A percentile compares a stretch with the other conserved stretches of the same genome.
Conservation (phyloP, 1,284 basidiomycete genomes). For the Tilletia indica region DNA sequence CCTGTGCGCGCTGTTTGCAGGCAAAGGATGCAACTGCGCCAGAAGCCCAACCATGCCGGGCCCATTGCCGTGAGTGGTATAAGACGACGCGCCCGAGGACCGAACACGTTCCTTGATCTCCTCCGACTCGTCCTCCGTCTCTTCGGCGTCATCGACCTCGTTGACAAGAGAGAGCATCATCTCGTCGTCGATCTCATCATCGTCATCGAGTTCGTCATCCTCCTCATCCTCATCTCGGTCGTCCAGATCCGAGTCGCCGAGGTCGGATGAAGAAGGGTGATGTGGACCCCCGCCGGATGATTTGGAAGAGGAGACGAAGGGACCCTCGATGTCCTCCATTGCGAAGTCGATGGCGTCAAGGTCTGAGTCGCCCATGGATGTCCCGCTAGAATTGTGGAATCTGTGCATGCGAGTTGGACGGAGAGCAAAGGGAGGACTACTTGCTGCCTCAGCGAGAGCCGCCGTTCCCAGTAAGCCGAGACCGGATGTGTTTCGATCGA, state of each 20-base stretch:
- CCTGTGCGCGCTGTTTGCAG: conserved; percentile 21
- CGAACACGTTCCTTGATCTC: conserved; percentile 18
- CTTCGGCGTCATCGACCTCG: conserved; percentile 42
- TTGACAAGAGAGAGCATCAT: conserved; percentile 32
- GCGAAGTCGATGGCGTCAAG: conserved; percentile 12
- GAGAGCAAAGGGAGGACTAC: conserved; percentile 7
- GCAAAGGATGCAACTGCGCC: neutral
- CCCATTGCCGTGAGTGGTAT: conserved; percentile 28
- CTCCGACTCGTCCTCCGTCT: conserved; percentile 48
- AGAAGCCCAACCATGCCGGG: conserved; percentile 25
- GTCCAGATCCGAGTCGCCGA: conserved; percentile 17
- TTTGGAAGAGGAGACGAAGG: neutral
- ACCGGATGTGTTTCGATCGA: conserved; percentile 7
- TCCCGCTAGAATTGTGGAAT: conserved; percentile 2
- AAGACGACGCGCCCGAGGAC: conserved; percentile 19
- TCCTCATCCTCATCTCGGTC: conserved; percentile 16
- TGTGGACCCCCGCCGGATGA: too few species aligned
- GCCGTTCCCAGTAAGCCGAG: conserved; percentile 8
- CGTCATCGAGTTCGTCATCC: conserved; percentile 29
- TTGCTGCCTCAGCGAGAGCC: neutral
- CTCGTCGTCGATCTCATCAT: conserved; percentile 55
- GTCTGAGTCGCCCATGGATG: conserved; percentile 17
- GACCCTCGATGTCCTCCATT: conserved; percentile 17
- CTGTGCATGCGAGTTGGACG: conserved; percentile 33
- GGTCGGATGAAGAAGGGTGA: conserved; percentile 3